Conservation (phyloP, 148 eudicot species). For the Persicaria maculosa region DNA sequence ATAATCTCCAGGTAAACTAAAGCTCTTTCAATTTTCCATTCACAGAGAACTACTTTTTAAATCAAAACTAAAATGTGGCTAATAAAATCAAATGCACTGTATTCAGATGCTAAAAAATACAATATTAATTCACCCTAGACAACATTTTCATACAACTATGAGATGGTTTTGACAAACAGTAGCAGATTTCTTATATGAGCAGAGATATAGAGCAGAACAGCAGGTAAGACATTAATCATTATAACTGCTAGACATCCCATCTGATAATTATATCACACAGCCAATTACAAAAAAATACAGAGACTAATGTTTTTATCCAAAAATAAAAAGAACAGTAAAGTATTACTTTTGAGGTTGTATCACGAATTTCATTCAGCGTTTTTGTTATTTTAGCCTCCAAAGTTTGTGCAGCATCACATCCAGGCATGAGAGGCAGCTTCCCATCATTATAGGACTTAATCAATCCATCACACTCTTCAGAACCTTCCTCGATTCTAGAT, state of each 20-base stretch:
- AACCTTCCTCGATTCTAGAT: constrained; percentile 33
- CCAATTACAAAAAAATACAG: constrained; percentile 1
- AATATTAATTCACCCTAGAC: background rate
- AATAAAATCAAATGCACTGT: no score
- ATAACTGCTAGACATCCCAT: background rate
- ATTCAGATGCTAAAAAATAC: no score
- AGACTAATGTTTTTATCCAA: background rate
- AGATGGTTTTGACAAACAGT: background rate
- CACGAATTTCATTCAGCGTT: constrained; percentile 67
- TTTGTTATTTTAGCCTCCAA: constrained; percentile 60
- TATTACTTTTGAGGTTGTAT: constrained; percentile 53
- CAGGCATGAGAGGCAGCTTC: constrained; percentile 56
- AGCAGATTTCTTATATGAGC: background rate
- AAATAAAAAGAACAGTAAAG: background rate
- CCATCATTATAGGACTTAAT: constrained; percentile 52
- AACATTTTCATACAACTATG: background rate
- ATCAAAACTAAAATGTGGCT: no score
- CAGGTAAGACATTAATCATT: background rate
- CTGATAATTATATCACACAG: background rate
- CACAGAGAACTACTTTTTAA: background rate
- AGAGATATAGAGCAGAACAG: background rate
- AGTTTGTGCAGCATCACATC: constrained; percentile 81
- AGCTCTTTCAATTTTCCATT: background rate
- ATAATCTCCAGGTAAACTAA: background rate
- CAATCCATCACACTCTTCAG: constrained; percentile 40